Conservation (phyloP, 2,329 filamentous ascomycete species). For the Trichophyton mentagrophytes region DNA sequence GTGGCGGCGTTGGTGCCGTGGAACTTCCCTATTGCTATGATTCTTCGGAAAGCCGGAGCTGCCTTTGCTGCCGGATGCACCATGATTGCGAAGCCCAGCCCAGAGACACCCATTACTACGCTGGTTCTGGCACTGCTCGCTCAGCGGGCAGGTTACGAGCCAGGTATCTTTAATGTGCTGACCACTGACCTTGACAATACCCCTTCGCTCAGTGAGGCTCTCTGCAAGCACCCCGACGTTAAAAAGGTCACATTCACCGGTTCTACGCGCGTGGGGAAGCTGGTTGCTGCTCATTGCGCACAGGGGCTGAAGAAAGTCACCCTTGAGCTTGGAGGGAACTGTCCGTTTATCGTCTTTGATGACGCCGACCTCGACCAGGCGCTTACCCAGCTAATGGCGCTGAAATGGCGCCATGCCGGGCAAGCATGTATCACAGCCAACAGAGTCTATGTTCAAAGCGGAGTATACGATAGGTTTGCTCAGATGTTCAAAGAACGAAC, state of each 20-base stretch:
- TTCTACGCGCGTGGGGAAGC: slow-evolving; percentile 24
- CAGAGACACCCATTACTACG: slow-evolving; percentile 25
- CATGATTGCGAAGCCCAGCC: slow-evolving; percentile 27
- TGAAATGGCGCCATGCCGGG: slow-evolving; percentile 25
- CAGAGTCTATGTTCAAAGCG: slow-evolving; percentile 25
- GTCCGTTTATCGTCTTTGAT: slow-evolving; percentile 30
- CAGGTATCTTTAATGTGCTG: slow-evolving; percentile 25
- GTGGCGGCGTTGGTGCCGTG: slow-evolving; percentile 75
- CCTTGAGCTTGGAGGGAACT: slow-evolving; percentile 36
- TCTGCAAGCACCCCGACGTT: slow-evolving; percentile 22
- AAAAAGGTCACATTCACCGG: slow-evolving; percentile 26
- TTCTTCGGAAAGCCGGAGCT: slow-evolving; percentile 30
- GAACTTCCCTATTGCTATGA: slow-evolving; percentile 77
- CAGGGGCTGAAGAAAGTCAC: slow-evolving; percentile 31
- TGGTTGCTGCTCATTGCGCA: slow-evolving; percentile 24
- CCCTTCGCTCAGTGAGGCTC: slow-evolving; percentile 20
- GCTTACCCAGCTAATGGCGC: slow-evolving; percentile 19
- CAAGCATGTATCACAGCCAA: slow-evolving; percentile 29
- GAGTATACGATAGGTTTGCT: slow-evolving; percentile 39
- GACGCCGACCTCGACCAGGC: slow-evolving; percentile 30
- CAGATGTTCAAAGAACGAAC: slow-evolving; percentile 42
- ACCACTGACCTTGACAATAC: slow-evolving; percentile 24
- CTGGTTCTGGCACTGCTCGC: slow-evolving; percentile 24
- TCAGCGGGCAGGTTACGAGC: slow-evolving; percentile 24
- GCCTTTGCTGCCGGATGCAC: slow-evolving; percentile 30